Evolutionary conservation across 805 yeast genomes (phyloP), one percentile per base, ranked within the genome.

Genomic region (Torulaspora gathmanii): DNA sequence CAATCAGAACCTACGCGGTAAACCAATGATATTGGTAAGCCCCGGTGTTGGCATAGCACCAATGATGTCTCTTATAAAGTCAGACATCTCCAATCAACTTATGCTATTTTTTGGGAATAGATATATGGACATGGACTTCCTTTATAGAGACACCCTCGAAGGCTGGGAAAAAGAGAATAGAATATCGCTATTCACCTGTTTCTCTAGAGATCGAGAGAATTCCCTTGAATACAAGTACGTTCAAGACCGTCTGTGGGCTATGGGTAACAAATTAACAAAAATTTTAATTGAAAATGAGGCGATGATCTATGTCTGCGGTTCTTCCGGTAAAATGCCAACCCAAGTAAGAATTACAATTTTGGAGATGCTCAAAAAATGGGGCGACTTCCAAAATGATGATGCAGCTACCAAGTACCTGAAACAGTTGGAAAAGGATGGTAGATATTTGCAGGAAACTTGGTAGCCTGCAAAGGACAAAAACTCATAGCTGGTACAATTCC

Each of bases 41-140:
- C 95, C 99, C 0, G 99, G 99, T 3, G 95, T 98, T 0, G 99
- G 99, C 2, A 72, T 93, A 9, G 99, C 99, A 0, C 99, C 99
- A 2, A 80, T 91, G 75, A 78, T 87, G 56, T 75, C 86, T 1
- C 57, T 90, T 33, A 73, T 91, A 11, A 77, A 77, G 34, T 56
- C 70, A 1, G 55, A 63, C 2, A 29, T 51, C 4, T 52, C 55
- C 5, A 33, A 45, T 7, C 48, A 50, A 0, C 44, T 83, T 33
- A 67, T 73, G 34, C 63, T 91, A 22, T 86, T 90, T 55, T 78
- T 79, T 49, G 99, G 98, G 1, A 83, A 83, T 64, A 69, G 98
- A 46, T 72, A 64, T 55, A 70, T 70, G 34, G 71, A 70, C 2
- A 83, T 78, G 52, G 98, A 91, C 65, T 86, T 67, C 56, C 63